A percentile compares a stretch with the other conserved stretches of the same genome.
These are phyloP conservation scores for Phoma sp. DNA, from an alignment of 2,329 filamentous ascomycete species.

Conservation along the genomic window DNA sequence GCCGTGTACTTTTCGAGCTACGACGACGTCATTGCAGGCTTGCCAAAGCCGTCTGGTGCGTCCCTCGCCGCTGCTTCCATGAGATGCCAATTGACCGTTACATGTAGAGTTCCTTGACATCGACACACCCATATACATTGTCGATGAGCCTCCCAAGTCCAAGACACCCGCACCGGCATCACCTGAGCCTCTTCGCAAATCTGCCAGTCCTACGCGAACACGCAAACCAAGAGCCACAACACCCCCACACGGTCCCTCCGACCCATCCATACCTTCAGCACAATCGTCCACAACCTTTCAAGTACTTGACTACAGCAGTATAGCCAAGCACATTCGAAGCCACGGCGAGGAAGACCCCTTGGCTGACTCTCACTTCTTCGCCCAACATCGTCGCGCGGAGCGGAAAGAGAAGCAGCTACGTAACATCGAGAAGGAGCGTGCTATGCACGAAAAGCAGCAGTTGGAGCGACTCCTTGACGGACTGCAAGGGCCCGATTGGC, in stretches of 20 bases:
- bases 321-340: constrained; percentile 44
- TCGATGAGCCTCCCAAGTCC: constrained; percentile 62
- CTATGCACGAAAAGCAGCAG: constrained; percentile 71
- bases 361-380: constrained; percentile 62
- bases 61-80: constrained; percentile 23
- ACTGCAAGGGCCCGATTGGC: constrained; percentile 89
- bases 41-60: constrained; percentile 77
- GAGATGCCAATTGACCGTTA: constrained; percentile 24
- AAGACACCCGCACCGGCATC: constrained; percentile 30
- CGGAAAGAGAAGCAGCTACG: constrained; percentile 72
- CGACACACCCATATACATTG: constrained; percentile 76
- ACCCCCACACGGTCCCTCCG: constrained; percentile 25
- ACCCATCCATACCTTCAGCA: constrained; percentile 21
- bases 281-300: constrained; percentile 44
- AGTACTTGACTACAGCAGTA: constrained; percentile 54
- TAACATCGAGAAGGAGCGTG: constrained; percentile 71
- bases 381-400: constrained; percentile 67
- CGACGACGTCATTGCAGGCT: constrained; percentile 90
- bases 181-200: constrained; percentile 30
- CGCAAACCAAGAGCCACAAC: constrained; percentile 32
- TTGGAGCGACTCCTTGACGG: constrained; percentile 77
- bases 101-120: constrained; percentile 72
- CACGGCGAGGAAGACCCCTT: constrained; percentile 60
- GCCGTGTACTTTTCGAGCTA: constrained; percentile 92
- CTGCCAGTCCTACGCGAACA: constrained; percentile 35